Conservation (phyloP, 805 yeast genomes). For the Yarrowia sp. region DNA sequence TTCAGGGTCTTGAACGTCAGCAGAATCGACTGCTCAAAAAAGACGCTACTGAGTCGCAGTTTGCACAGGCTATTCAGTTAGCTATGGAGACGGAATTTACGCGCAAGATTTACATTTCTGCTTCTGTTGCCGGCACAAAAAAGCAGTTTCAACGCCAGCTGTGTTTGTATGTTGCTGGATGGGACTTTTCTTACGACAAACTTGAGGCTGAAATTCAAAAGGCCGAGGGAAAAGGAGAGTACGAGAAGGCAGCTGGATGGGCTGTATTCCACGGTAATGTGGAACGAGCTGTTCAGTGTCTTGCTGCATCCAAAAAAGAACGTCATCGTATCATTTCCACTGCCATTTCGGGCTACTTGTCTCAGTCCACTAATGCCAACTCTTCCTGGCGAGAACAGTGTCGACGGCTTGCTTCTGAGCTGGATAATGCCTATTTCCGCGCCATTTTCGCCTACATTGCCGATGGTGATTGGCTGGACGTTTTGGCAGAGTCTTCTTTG, state of each 20-base stretch:
- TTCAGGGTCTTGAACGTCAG: conserved; percentile 31
- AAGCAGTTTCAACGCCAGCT: conserved; percentile 66
- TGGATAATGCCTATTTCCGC: conserved; percentile 83
- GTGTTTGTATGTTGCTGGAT: conserved; percentile 82
- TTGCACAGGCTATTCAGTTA: conserved; percentile 26
- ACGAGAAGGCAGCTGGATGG: conserved; percentile 96
- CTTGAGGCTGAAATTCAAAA: conserved; percentile 63
- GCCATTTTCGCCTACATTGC: conserved; percentile 93
- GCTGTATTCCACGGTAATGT: conserved; percentile 93
- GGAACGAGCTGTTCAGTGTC: conserved; percentile 70
- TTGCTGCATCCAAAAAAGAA: conserved; percentile 69
- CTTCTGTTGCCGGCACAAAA: conserved; percentile 40
- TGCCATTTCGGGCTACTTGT: conserved; percentile 86
- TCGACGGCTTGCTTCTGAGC: conserved; percentile 78
- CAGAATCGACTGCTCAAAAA: conserved; percentile 24
- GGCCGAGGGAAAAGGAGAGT: conserved; percentile 55
- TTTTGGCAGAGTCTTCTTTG: conserved; percentile 80
- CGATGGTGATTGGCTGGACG: conserved; percentile 96
- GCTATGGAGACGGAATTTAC: conserved; percentile 40
- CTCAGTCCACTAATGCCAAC: conserved; percentile 55
- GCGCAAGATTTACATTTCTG: conserved; percentile 34
- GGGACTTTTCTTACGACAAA: conserved; percentile 77
- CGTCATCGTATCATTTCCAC: conserved; percentile 77
- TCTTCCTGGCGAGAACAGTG: conserved; percentile 93
- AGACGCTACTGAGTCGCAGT: conserved; percentile 18